phyloP scores from a whole-genome alignment of 768 basidiomycete genomes.

The Cyclocybe aegerita region DNA sequence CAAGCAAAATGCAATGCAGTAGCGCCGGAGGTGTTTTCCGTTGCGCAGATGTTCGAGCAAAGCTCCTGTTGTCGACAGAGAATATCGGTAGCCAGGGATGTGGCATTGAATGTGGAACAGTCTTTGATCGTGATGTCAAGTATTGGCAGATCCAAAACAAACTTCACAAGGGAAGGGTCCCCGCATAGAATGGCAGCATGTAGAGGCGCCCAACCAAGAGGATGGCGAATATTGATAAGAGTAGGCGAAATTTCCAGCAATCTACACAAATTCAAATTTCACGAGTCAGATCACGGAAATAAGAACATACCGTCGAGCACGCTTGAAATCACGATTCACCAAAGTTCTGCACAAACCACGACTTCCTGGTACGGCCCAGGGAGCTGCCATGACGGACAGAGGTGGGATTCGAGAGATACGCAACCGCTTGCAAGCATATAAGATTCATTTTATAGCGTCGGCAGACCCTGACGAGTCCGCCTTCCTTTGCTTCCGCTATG shows the following conservation, averaged over 20 bases:
- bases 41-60: not conserved
- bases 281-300: not conserved
- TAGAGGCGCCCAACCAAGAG: not conserved
- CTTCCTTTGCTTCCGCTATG: too few species aligned
- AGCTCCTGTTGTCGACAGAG: not conserved
- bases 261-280: not conserved
- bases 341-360: not conserved
- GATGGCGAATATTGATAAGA: constrained; percentile 1
- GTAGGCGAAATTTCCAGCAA: not conserved
- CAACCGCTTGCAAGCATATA: too few species aligned
- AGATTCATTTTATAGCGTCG: too few species aligned
- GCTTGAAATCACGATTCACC: not conserved
- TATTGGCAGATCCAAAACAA: not conserved
- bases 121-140: not conserved
- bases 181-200: constrained; percentile 1
- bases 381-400: too few species aligned
- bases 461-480: too few species aligned
- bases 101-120: not conserved
- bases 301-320: not conserved
- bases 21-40: not conserved
- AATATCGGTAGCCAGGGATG: not conserved
- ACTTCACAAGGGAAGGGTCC: not conserved
- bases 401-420: too few species aligned
- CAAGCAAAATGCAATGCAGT: constrained; percentile 3
- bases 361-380: not conserved